phyloP scores from a whole-genome alignment of 75 land plant genomes.

The Adiantum capillusveneris region DNA sequence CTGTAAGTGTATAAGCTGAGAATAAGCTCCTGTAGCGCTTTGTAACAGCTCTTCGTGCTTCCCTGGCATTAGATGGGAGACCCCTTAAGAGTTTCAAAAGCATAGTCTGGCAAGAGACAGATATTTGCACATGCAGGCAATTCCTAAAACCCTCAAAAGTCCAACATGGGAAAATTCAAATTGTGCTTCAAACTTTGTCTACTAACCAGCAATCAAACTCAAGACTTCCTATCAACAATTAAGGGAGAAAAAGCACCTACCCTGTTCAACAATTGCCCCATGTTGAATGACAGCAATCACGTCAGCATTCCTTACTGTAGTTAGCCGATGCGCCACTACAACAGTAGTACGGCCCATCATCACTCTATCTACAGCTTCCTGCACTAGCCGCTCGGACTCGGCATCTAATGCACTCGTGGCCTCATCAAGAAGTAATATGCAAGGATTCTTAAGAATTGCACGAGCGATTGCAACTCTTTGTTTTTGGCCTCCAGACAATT shows the following conservation, averaged over 20 bases:
- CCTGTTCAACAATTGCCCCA: conserved; percentile 55
- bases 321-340: conserved; percentile 74
- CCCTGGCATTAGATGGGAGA: conserved; percentile 26
- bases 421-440: conserved; percentile 70
- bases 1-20: conserved; percentile 52
- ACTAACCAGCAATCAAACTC: no score
- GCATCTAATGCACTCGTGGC: conserved; percentile 84
- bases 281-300: conserved; percentile 55
- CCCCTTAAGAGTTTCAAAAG: no score
- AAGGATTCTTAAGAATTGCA: conserved; percentile 67
- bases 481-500: conserved; percentile 79
- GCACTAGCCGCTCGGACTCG: conserved; percentile 65
- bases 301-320: conserved; percentile 63
- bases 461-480: conserved; percentile 82
- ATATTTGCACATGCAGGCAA: not conserved
- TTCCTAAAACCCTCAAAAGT: not conserved
- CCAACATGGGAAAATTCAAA: not conserved
- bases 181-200: not conserved
- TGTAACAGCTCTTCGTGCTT: conserved; percentile 49
- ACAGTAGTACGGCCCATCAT: conserved; percentile 63
- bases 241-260: conserved; percentile 3
- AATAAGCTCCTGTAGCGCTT: conserved; percentile 58
- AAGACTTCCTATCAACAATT: no score
- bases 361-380: conserved; percentile 56
- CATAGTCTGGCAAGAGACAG: not conserved